phyloP scores from a whole-genome alignment of 2,329 filamentous ascomycete species.

The Diaporthe sp. region DNA sequence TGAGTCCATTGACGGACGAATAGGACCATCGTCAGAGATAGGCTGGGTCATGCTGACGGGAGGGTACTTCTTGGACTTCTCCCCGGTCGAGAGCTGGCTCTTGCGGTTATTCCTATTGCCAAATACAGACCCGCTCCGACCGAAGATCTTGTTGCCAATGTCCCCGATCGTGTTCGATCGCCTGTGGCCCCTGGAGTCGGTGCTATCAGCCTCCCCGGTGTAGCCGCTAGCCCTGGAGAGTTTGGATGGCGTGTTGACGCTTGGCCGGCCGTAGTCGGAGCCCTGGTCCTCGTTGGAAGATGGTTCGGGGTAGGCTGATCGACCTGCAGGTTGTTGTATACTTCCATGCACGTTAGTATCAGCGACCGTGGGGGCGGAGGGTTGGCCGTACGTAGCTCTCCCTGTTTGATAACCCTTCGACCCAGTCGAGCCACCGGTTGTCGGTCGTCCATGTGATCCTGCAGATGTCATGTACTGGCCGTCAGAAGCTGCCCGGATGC shows the following conservation, averaged over 20 bases:
- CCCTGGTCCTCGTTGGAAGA: slow-evolving; percentile 58
- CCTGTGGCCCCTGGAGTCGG: slow-evolving; percentile 70
- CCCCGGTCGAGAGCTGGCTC: slow-evolving; percentile 57
- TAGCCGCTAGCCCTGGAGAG: slow-evolving; percentile 71
- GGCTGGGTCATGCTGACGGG: slow-evolving; percentile 90
- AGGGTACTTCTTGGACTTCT: slow-evolving; percentile 82
- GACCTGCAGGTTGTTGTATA: slow-evolving; percentile 81
- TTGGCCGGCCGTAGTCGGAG: slow-evolving; percentile 67
- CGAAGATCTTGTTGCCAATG: slow-evolving; percentile 87
- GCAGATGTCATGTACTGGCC: slow-evolving; percentile 63
- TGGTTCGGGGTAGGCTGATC: slow-evolving; percentile 71
- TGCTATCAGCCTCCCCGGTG: slow-evolving; percentile 64
- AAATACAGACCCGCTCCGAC: slow-evolving; percentile 85
- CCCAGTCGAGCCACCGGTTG: slow-evolving; percentile 80
- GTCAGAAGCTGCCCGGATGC: slow-evolving; percentile 68
- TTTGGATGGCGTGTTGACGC: slow-evolving; percentile 71
- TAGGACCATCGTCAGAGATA: slow-evolving; percentile 69
- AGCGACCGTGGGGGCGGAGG: slow-evolving; percentile 86
- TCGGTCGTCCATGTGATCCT: slow-evolving; percentile 70
- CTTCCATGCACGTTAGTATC: slow-evolving; percentile 90
- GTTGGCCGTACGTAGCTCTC: slow-evolving; percentile 87
- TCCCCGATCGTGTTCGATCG: slow-evolving; percentile 82
- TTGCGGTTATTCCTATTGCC: slow-evolving; percentile 68
- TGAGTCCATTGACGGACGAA: slow-evolving; percentile 78
- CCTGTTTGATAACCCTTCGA: slow-evolving; percentile 71